Evolutionary conservation across 2,329 filamentous ascomycete species (phyloP), one percentile per base, ranked within the genome.

Genomic region (Ophiostoma angusticollis): DNA sequence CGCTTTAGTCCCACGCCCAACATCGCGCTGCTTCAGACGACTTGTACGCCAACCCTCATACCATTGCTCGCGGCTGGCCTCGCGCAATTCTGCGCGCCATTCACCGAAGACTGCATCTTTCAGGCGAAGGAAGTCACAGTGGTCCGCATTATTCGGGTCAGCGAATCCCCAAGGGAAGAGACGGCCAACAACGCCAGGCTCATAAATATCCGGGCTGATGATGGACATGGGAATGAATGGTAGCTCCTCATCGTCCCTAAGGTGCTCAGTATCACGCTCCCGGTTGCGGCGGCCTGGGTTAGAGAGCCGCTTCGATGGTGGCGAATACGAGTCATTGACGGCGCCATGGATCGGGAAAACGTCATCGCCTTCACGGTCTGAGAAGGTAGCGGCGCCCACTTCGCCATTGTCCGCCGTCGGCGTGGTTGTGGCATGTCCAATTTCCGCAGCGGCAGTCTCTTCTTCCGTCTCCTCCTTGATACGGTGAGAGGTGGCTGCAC

Each of bases 101-200:
- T 96, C 89, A 48, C 68, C 78, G 58, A 98, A 98, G 23, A 98
- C 83, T 7, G 81, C 79, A 43, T 96, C 87, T 62, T 91, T 91
- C 49, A 98, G 71, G 45, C 80, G 80, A 40, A 82, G 68, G 58
- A 95, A 98, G 60, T 98, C 91, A 62, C 91, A 98, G 62, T 98
- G 91, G 50, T 83, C 75, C 22, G 78, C 70, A 52, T 96, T 80
- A 64, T 91, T 87, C 1, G 91, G 91, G 54, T 96, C 85, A 5
- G 91, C 91, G 50, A 95, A 93, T 6, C 91, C 91, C 91, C 91
- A 98, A 0, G 91, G 84, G 57, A 96, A 98, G 47, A 80, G 79
- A 44, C 91, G 82, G 32, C 91, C 91, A 44, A 93, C 64, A 13
- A 83, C 67, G 23, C 71, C 74, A 8, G 80, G 79, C 52, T 93